A percentile compares a stretch with the other conserved stretches of the same genome.
Conservation (phyloP, 2,329 filamentous ascomycete species). For the Cladosporium colombiae region DNA sequence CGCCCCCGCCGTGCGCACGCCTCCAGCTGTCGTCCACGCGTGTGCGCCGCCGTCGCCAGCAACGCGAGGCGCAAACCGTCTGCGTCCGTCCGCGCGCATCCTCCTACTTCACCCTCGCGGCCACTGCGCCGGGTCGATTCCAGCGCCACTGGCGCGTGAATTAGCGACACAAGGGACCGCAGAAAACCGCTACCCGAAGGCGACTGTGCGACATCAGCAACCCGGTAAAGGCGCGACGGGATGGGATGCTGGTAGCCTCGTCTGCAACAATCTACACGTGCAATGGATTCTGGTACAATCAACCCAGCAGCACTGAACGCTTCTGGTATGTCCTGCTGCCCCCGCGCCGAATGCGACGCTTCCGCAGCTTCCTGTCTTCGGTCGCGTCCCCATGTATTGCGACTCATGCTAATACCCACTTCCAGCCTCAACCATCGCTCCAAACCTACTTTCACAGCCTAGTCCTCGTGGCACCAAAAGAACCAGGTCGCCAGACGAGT, state of each 20-base stretch:
- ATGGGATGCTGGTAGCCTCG: conserved; percentile 41
- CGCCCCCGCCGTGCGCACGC: conserved; percentile 14
- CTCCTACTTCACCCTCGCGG: conserved; percentile 8
- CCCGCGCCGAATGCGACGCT: conserved; percentile 14
- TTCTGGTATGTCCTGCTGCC: conserved; percentile 58
- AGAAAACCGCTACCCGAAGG: conserved; percentile 12
- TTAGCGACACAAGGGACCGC: conserved; percentile 19
- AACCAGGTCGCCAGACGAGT: conserved; percentile 71
- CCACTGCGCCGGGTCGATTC: conserved; percentile 17
- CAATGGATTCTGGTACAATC: conserved; percentile 77
- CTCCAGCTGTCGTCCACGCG: conserved; percentile 3
- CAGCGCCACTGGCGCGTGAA: conserved; percentile 20
- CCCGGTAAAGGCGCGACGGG: conserved; percentile 27
- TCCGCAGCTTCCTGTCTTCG: background rate
- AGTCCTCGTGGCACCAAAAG: conserved; percentile 73
- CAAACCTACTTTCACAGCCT: conserved; percentile 45
- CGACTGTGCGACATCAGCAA: conserved; percentile 17
- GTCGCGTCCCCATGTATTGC: conserved; percentile 11
- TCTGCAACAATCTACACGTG: conserved; percentile 26
- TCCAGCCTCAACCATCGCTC: conserved; percentile 49
- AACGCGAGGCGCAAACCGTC: background rate
- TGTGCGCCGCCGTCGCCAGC: conserved; percentile 8
- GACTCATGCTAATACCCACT: conserved; percentile 26
- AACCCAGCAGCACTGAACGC: conserved; percentile 85
- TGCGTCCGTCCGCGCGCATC: conserved; percentile 1